Evolutionary conservation across 2,329 filamentous ascomycete genomes (phyloP).

Genomic region (Calonectria hongkongensis): DNA sequence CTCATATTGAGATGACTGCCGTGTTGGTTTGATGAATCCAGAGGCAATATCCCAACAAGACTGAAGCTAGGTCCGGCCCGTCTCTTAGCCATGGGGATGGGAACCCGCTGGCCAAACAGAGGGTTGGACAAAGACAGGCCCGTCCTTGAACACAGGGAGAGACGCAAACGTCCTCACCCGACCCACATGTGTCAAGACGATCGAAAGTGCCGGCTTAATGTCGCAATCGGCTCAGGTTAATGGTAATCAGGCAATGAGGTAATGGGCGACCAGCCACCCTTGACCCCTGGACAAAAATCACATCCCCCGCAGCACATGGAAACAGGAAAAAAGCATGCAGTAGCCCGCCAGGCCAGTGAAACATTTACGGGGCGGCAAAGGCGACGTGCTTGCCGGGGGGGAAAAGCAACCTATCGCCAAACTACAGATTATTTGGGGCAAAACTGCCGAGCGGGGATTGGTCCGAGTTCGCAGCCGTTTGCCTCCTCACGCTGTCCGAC

Average conservation of each 20-base stretch:
- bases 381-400: conserved; percentile 8
- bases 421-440: conserved; percentile 41
- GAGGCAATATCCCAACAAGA: not conserved
- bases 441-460: conserved; percentile 52
- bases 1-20: not conserved
- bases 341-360: conserved; percentile 25
- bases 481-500: conserved; percentile 12
- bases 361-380: conserved; percentile 27
- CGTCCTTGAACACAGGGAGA: not conserved
- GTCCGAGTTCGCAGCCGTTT: conserved; percentile 50
- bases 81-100: conserved; percentile 12
- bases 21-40: not conserved
- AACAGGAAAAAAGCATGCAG: conserved; percentile 32
- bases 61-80: conserved; percentile 9
- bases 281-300: conserved; percentile 8
- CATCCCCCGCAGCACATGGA: conserved; percentile 15
- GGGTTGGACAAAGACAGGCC: not conserved
- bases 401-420: conserved; percentile 45
- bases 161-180: not conserved
- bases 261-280: conserved; percentile 9
- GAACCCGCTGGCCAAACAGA: not conserved
- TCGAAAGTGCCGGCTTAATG: conserved; percentile 5
- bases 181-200: not conserved
- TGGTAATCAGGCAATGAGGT: conserved; percentile 13
- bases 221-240: conserved; percentile 11